These are phyloP conservation scores for Fonsecaea monophora DNA, from an alignment of 2,329 filamentous ascomycete species.

Conservation along the genomic window DNA sequence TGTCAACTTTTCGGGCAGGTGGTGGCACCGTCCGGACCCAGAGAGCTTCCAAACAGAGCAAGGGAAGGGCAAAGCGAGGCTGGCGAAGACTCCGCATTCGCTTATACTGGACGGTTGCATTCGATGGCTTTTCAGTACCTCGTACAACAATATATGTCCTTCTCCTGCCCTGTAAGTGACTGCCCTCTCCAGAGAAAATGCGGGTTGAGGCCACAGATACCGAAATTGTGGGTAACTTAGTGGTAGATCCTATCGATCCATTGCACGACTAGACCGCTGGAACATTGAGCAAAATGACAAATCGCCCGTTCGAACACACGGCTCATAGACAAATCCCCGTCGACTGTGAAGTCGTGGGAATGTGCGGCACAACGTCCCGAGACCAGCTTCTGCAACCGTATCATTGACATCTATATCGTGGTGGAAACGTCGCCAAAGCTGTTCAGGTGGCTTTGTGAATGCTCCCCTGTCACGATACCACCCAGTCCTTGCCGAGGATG, in stretches of 20 bases:
- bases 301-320: neutral
- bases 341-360: neutral
- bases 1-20: neutral
- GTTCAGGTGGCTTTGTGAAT: neutral
- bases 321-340: neutral
- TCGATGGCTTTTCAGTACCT: neutral
- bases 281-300: neutral
- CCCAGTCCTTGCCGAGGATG: neutral
- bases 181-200: neutral
- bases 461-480: neutral
- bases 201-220: neutral
- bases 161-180: neutral
- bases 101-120: neutral
- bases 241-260: neutral
- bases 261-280: neutral
- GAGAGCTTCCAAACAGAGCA: neutral
- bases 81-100: neutral
- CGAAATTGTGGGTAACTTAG: neutral
- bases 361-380: neutral
- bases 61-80: neutral
- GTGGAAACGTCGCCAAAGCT: neutral
- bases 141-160: neutral
- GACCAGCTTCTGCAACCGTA: neutral
- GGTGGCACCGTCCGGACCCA: constrained; percentile 4
- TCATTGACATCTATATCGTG: neutral